Base-by-base conservation (phyloP, 495 filamentous ascomycete genomes). In the Tetracladium marchalianum region DNA sequence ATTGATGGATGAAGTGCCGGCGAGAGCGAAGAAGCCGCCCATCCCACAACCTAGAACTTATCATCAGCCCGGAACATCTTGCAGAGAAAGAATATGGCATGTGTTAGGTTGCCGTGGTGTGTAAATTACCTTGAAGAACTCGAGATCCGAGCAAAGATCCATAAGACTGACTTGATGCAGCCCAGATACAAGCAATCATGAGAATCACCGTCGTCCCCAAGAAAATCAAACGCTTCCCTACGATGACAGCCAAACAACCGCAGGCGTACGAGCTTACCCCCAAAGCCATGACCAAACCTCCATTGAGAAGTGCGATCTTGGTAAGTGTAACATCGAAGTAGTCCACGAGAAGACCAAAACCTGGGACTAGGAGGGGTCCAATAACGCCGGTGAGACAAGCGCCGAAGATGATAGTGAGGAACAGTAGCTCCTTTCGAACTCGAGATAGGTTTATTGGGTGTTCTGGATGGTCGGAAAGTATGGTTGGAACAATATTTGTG, bases 111-210 rank as follows among this genome's bases (percentile, higher is more conserved):
- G n/a, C n/a, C n/a, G n/a, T n/a, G n/a, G n/a, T n/a, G n/a, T n/a
- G n/a, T n/a, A n/a, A n/a, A n/a, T n/a, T n/a, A 1, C 58, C 61
- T n/a, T 58, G 55, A 13, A 63, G 43, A 13, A 58, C 54, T 31
- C 61, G 44, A 15, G 57, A 51, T 10, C 56, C 61, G 13, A 60
- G 39, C 36, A 63, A 42, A 16, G 43, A 49, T 11, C 39, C 47
- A 43, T 57, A 63, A 11, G 43, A 54, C 15, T 55, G 41, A 11
- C 43, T 36, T 32, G 49, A 43, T 3, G 49, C 49, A 31, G 13
- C 24, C 49, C 44, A 52, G 33, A 52, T 34, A 39, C 44, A 52
- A 9, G 50, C 39, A 24, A 52, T 39, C 16, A 44, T 44, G 33
- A 47, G 35, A 0, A 19, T 27, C 32, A 52, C 4, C 3, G 44